Conservation (phyloP, 2,329 filamentous ascomycete species). For the Karstenula rhodostoma region DNA sequence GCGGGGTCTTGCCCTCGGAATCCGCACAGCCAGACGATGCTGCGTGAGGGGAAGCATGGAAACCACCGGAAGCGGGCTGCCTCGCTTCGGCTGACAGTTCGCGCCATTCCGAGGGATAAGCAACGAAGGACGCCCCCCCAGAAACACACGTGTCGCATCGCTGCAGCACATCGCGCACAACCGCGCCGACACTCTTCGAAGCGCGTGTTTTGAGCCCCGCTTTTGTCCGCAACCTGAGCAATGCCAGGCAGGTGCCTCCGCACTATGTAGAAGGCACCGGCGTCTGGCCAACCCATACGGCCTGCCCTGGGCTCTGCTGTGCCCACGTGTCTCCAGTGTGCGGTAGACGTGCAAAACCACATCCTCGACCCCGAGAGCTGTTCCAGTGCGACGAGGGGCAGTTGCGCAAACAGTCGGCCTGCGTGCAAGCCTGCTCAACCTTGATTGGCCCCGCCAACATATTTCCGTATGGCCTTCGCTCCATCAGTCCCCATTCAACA, state of each 20-base stretch:
- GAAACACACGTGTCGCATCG: slow-evolving; percentile 29
- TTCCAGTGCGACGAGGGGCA: not conserved
- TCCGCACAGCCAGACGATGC: slow-evolving; percentile 28
- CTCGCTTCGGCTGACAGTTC: slow-evolving; percentile 15
- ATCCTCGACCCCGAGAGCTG: not conserved
- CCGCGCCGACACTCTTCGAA: slow-evolving; percentile 9
- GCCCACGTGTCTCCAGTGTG: slow-evolving; percentile 17
- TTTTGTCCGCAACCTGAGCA: not conserved
- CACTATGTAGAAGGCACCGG: not conserved
- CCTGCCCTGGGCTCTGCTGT: slow-evolving; percentile 4
- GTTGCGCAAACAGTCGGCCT: not conserved
- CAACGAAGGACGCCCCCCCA: slow-evolving; percentile 25
- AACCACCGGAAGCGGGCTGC: slow-evolving; percentile 7
- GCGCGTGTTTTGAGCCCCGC: slow-evolving; percentile 10
- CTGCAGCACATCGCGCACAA: slow-evolving; percentile 31
- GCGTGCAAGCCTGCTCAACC: slow-evolving; percentile 29
- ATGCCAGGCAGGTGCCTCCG: not conserved
- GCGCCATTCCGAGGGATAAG: slow-evolving; percentile 16
- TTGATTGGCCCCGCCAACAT: slow-evolving; percentile 49
- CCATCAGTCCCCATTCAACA: slow-evolving; percentile 28
- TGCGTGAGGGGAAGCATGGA: slow-evolving; percentile 10
- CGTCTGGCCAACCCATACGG: no score
- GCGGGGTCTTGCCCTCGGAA: slow-evolving; percentile 41
- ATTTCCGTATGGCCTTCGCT: slow-evolving; percentile 50
- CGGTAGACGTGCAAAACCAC: not conserved